These are phyloP conservation scores for Orychophragmus violaceus DNA, from an alignment of 345 rosid species.

Conservation along the genomic window DNA sequence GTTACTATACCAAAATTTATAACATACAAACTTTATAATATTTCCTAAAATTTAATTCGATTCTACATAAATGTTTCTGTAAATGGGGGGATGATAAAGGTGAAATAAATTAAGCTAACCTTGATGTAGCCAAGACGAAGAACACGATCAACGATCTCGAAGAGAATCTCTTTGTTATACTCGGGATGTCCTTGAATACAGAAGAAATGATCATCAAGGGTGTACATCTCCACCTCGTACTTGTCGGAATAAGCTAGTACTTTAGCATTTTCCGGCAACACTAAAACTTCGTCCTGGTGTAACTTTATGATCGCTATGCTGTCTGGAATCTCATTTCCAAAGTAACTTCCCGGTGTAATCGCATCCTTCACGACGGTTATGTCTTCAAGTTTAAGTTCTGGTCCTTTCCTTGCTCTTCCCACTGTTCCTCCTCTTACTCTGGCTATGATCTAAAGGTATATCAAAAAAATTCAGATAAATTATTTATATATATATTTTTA, in stretches of 20 bases:
- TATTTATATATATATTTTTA: too few relatives aligned
- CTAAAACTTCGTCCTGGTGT: slow-evolving; percentile 86
- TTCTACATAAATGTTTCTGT: background rate
- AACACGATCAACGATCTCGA: slow-evolving; percentile 69
- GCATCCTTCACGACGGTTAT: slow-evolving; percentile 54
- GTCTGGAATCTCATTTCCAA: slow-evolving; percentile 40
- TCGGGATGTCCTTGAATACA: slow-evolving; percentile 98
- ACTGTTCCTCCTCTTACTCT: slow-evolving; percentile 82
- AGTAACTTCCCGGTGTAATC: slow-evolving; percentile 16
- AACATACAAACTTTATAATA: background rate
- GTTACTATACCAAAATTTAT: background rate
- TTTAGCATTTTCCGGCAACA: slow-evolving; percentile 58
- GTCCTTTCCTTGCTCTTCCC: slow-evolving; percentile 62
- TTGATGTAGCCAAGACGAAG: slow-evolving; percentile 42
- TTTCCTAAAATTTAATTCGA: background rate
- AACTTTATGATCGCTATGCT: slow-evolving; percentile 59
- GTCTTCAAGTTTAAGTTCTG: slow-evolving; percentile 65
- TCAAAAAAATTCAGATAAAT: background rate
- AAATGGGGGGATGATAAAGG: background rate
- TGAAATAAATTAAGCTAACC: slow-evolving; percentile 35
- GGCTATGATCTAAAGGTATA: slow-evolving; percentile 58
- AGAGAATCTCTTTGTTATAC: slow-evolving; percentile 73
- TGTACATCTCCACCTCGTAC: slow-evolving; percentile 72
- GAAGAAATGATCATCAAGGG: slow-evolving; percentile 51
- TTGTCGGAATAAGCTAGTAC: slow-evolving; percentile 72